phyloP scores from a whole-genome alignment of 306 rosid genomes.

The Cicer judaicum region DNA sequence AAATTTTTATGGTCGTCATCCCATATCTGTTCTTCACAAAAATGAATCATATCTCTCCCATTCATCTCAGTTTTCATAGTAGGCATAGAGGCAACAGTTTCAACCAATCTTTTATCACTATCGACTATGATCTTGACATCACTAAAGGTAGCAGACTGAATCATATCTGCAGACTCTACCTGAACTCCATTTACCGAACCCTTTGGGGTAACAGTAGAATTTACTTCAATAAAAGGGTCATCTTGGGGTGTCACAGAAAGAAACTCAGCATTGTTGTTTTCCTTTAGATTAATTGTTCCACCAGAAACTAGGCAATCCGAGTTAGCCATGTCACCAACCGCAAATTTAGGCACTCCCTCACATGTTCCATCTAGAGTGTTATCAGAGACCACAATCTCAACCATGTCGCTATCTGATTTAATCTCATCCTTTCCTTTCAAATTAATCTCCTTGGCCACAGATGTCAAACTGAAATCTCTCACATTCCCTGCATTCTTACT shows the following conservation, averaged over 20 bases:
- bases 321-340: constrained; percentile 40
- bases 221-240: constrained; percentile 42
- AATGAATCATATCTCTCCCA: constrained; percentile 19
- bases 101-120: constrained; percentile 43
- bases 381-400: constrained; percentile 39
- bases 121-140: constrained; percentile 43
- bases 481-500: not conserved
- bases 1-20: constrained; percentile 31
- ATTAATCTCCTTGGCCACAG: constrained; percentile 36
- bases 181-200: constrained; percentile 34
- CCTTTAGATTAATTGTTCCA: constrained; percentile 41
- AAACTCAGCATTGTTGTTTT: constrained; percentile 34
- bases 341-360: constrained; percentile 39
- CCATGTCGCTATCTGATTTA: constrained; percentile 34
- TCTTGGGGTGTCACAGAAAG: constrained; percentile 42
- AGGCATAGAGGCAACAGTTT: constrained; percentile 40
- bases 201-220: constrained; percentile 41
- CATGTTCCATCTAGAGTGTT: constrained; percentile 37
- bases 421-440: constrained; percentile 42
- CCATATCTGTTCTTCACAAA: constrained; percentile 42
- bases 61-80: constrained; percentile 37
- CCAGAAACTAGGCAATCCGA: constrained; percentile 35
- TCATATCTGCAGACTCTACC: constrained; percentile 37
- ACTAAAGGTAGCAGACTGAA: constrained; percentile 37
- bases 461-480: constrained; percentile 41